Evolutionary conservation across 208 protist species (phyloP).

Genomic region (Trypanosoma avium): DNA sequence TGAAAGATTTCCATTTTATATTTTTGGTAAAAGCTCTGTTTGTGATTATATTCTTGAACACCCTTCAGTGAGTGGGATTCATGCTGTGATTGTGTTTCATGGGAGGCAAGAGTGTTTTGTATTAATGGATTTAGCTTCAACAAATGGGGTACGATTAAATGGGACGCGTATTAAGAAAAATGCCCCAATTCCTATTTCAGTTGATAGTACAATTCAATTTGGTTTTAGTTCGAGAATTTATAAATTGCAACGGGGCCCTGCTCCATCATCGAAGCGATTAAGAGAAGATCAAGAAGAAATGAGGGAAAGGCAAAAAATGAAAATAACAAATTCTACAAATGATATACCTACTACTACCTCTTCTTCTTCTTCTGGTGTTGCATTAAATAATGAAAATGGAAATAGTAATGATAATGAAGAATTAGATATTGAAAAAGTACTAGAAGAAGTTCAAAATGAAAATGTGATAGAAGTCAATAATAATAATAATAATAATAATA

Average conservation of each 20-base stretch:
- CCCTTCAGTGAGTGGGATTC: constrained; percentile 80
- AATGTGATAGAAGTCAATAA: neutral
- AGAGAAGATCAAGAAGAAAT: constrained; percentile 35
- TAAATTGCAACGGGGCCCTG: constrained; percentile 51
- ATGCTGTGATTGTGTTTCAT: constrained; percentile 87
- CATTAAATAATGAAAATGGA: neutral
- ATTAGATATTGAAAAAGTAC: neutral
- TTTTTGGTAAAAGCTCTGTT: constrained; percentile 74
- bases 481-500: no score
- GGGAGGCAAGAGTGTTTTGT: constrained; percentile 74
- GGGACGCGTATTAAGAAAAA: constrained; percentile 52
- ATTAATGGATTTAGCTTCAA: constrained; percentile 84
- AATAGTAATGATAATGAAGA: neutral
- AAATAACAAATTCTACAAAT: neutral
- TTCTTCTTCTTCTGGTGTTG: neutral
- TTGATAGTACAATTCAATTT: constrained; percentile 63
- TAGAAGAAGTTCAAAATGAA: neutral
- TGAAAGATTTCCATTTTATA: constrained; percentile 84
- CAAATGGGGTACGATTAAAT: constrained; percentile 78
- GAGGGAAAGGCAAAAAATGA: neutral
- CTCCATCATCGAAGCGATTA: constrained; percentile 42
- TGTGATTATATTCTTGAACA: constrained; percentile 91
- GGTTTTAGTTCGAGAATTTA: constrained; percentile 80
- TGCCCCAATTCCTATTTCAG: constrained; percentile 57
- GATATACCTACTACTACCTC: neutral